Conservation (phyloP, 176 grass and related monocot species). For the Tuctoria greenei region DNA sequence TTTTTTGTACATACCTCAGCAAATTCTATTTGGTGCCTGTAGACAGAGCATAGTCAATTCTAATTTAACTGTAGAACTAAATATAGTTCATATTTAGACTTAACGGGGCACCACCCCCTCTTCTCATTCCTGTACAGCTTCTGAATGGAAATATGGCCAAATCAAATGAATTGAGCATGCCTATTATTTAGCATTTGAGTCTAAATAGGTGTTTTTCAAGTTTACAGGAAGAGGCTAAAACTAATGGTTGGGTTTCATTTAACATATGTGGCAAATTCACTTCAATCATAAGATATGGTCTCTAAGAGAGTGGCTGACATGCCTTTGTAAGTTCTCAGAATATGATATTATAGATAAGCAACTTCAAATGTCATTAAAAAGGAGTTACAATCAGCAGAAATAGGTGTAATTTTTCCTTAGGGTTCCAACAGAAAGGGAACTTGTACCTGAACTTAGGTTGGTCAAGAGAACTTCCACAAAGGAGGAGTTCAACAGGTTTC, state of each 20-base stretch:
- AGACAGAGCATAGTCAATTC: neutral
- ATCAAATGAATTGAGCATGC: slow-evolving; percentile 7
- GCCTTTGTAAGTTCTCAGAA: slow-evolving; percentile 8
- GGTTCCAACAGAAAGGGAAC: neutral
- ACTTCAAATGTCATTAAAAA: neutral
- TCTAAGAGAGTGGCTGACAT: neutral
- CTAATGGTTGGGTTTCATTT: slow-evolving; percentile 1
- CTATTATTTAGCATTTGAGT: neutral
- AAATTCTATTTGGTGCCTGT: neutral
- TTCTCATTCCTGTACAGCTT: neutral
- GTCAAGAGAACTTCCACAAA: slow-evolving; percentile 84
- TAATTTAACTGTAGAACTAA: neutral
- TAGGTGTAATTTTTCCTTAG: neutral
- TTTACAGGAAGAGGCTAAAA: slow-evolving; percentile 15
- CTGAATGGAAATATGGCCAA: neutral
- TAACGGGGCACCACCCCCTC: neutral
- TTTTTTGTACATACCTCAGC: neutral
- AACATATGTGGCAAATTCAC: neutral
- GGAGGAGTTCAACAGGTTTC: slow-evolving; percentile 71
- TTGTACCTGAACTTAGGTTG: slow-evolving; percentile 84
- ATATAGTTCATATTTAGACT: neutral
- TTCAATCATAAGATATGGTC: neutral
- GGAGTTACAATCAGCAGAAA: neutral
- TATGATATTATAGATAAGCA: neutral
- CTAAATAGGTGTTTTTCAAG: slow-evolving; percentile 6